phyloP scores from a whole-genome alignment of 768 basidiomycete genomes.

The Amanita inopinata region DNA sequence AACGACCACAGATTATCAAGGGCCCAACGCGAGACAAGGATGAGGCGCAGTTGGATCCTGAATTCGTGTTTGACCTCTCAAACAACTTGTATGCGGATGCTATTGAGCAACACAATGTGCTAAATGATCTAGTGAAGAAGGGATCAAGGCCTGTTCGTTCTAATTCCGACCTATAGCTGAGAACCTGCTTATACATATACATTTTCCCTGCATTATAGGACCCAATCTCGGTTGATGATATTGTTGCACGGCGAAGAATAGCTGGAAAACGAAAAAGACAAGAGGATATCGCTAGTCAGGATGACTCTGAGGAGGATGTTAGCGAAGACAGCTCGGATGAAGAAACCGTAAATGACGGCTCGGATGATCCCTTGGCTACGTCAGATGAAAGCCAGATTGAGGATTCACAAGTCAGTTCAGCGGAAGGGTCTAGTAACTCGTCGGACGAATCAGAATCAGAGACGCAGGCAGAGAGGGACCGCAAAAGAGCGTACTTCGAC shows the following conservation, averaged over 20 bases:
- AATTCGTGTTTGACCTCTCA: constrained; percentile 72
- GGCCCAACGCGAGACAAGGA: constrained; percentile 27
- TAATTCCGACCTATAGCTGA: constrained; percentile 6
- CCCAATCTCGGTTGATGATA: constrained; percentile 86
- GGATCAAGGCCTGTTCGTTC: constrained; percentile 50
- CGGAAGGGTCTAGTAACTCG: constrained; percentile 16
- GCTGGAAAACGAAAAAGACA: constrained; percentile 57
- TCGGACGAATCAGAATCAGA: constrained; percentile 38
- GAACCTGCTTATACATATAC: constrained; percentile 11
- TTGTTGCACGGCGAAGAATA: constrained; percentile 67
- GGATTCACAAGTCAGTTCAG: constrained; percentile 30
- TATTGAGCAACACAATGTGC: constrained; percentile 27
- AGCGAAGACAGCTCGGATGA: constrained; percentile 18
- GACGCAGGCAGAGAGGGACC: constrained; percentile 57
- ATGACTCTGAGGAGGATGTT: constrained; percentile 23
- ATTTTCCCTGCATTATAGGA: constrained; percentile 27
- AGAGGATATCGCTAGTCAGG: constrained; percentile 29
- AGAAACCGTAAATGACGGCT: constrained; percentile 23
- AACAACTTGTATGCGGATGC: constrained; percentile 62
- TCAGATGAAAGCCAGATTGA: constrained; percentile 7
- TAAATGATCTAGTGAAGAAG: constrained; percentile 51
- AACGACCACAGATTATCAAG: constrained; percentile 19
- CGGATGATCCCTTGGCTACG: constrained; percentile 20
- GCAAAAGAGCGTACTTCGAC: constrained; percentile 87
- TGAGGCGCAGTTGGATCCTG: constrained; percentile 62